Evolutionary conservation across 176 grass and related monocot species (phyloP), one percentile per base, ranked within the genome.

Genomic region (Lolium rigidum): DNA sequence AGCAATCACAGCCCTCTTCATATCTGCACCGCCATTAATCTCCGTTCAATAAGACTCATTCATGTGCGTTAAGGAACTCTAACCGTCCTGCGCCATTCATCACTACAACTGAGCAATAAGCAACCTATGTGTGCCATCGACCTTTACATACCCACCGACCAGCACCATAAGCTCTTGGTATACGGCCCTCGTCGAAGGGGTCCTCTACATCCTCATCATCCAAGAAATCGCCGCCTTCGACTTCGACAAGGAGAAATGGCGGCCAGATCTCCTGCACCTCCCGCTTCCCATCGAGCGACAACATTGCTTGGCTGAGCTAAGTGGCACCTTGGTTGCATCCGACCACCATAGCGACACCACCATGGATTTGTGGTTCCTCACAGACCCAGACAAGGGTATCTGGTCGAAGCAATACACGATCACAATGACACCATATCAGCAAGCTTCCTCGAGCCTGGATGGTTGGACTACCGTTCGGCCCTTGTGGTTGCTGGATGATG

Each of bases 181-280:
- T 5, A 7, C 7, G 41, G 41, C 41, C 41, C 41, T 43, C 7
- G 41, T 43, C 41, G 7, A 43, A 7, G 41, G 4, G 41, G 7
- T 43, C 41, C 41, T 43, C 4, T 43, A 43, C 7, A 6, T 43
- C 41, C 6, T 43, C 7, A 7, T 5, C 41, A 6, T 6, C 41
- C 41, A 43, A 5, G 7, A 43, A 5, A 82, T 82, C 0, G 64
- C 18, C 10, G 25, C 64, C 4, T 82, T 41, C 28, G 28, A 56
- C 64, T 64, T 82, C 11, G 49, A 21, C 25, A 20, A 18, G 20
- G 80, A 82, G 64, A 20, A 9, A 56, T 82, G 80, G 64, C 79
- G 62, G 47, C 62, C 44, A 1, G 62, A 31, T 10, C 79, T 67
- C 17, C 16, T 67, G 9, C 25, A 35, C 17, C 26, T 47, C 9